Evolutionary conservation across 202 grass and related monocot species (phyloP), one percentile per base, ranked within the genome.

Genomic region (Panicum virgatum): DNA sequence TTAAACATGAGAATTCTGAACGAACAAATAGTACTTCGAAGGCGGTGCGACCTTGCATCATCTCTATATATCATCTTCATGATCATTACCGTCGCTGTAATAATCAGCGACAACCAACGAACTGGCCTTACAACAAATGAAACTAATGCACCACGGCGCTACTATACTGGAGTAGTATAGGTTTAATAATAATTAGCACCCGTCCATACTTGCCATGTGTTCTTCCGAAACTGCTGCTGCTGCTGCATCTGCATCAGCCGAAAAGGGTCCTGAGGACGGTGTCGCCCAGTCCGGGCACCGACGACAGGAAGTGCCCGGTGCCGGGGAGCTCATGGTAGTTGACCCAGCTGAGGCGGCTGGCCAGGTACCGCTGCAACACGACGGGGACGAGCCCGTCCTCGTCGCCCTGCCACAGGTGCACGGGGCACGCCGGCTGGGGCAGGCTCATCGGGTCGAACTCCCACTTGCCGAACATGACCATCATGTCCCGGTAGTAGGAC

Each of bases 381-480:
- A 97, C 90, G 3, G 91, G 94, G 54, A 97, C 90, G 6, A 93
- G 80, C 6, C 94, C 94, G 57, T 97, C 94, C 80, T 97, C 91
- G 48, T 97, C 94, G 29, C 94, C 94, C 58, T 97, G 94, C 88
- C 88, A 97, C 15, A 97, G 36, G 27, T 97, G 94, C 18, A 97
- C 91, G 0, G 86, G 89, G 80, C 83, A 92, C 0, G 82, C 19
- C 29, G 92, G 94, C 62, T 89, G 66, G 20, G 77, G 58, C 44
- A 97, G 81, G 45, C 81, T 84, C 94, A 93, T 97, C 13, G 94
- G 94, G 64, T 97, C 94, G 23, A 97, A 93, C 69, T 93, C 93
- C 93, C 93, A 97, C 47, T 93, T 93, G 30, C 93, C 93, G 27
- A 97, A 97, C 93, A 97, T 93, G 12, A 97, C 91, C 59, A 9